Evolutionary conservation across 352 stramenopile species (phyloP), one percentile per base, ranked within the genome.

Genomic region (Phytopythium montanum): DNA sequence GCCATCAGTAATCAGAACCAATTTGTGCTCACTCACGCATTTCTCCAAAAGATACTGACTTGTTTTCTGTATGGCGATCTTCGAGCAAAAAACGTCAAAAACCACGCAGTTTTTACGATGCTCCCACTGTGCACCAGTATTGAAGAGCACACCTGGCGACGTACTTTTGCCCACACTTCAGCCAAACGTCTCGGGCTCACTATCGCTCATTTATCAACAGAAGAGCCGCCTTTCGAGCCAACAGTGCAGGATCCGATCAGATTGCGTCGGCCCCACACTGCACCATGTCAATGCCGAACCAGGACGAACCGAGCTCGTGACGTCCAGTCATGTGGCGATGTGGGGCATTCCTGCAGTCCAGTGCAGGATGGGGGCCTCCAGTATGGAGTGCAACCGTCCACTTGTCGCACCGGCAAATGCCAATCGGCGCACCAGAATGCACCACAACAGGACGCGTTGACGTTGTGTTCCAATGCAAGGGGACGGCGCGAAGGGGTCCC

Each of bases 51-150:
- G 16, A 42, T 18, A 21, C 0, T 14, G 36, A 38, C 33, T 38
- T 38, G 33, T 8, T 38, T 42, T 12, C 19, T 14, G 36, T 42
- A 42, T 42, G 18, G 36, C 36, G 36, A 42, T 42, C 13, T 42
- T 7, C 13, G 36, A 0, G 36, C 36, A 38, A 38, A 38, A 12
- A 7, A 36, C 2, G 5, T n/a, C 34, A 1, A 14, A 10, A 14
- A 10, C 34, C 4, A 41, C 16, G 31, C 31, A 34, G 31, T n/a
- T 42, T 42, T 21, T 42, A 42, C 14, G 5, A 42, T n/a, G 13
- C 36, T 49, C n/a, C 42, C 42, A 49, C 42, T 49, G 42, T 49
- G 42, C 42, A 49, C 42, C 42, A 49, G 42, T 49, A 49, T 49
- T 49, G 42, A 49, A 49, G 42, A 28, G 42, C 26, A 26, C n/a